Evolutionary conservation across 768 basidiomycete species (phyloP).

Genomic region (Lactarius pseudohatsudake): DNA sequence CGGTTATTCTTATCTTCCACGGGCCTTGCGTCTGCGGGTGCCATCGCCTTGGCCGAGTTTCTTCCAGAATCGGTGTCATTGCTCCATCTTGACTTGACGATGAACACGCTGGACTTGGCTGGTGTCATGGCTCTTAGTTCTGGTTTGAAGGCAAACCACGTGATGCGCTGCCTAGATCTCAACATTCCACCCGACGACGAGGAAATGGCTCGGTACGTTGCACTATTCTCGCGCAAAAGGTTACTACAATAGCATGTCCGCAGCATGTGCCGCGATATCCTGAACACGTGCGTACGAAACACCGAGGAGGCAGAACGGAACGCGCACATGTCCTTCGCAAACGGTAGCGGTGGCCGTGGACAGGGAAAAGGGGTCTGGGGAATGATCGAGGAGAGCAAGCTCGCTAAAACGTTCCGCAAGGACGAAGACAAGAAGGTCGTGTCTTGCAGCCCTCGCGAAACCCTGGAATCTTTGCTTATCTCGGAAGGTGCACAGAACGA

Average conservation of each 20-base stretch:
- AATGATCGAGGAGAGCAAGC: conserved; percentile 82
- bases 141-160: conserved; percentile 79
- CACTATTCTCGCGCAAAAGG: conserved; percentile 1
- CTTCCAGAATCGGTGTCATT: conserved; percentile 86
- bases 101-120: conserved; percentile 80
- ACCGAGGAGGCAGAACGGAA: conserved; percentile 78
- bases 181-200: conserved; percentile 87
- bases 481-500: conserved; percentile 37
- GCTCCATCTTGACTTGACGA: conserved; percentile 88
- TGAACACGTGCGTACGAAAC: conserved; percentile 89
- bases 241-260: conserved; percentile 7
- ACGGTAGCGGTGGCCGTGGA: conserved; percentile 49
- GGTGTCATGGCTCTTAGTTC: conserved; percentile 91
- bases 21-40: conserved; percentile 73
- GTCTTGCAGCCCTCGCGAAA: conserved; percentile 30
- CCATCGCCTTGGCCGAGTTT: conserved; percentile 95
- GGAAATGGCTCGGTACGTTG: conserved; percentile 63
- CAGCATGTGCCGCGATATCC: conserved; percentile 83
- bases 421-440: conserved; percentile 57
- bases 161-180: conserved; percentile 90
- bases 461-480: conserved; percentile 28
- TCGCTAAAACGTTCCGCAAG: conserved; percentile 66
- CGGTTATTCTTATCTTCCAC: conserved; percentile 90
- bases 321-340: conserved; percentile 30
- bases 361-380: conserved; percentile 72